Evolutionary conservation across 192 early-diverging fungal genomes (phyloP), one percentile per base, ranked within the genome.

Genomic region (Rhizophagus prolifer): DNA sequence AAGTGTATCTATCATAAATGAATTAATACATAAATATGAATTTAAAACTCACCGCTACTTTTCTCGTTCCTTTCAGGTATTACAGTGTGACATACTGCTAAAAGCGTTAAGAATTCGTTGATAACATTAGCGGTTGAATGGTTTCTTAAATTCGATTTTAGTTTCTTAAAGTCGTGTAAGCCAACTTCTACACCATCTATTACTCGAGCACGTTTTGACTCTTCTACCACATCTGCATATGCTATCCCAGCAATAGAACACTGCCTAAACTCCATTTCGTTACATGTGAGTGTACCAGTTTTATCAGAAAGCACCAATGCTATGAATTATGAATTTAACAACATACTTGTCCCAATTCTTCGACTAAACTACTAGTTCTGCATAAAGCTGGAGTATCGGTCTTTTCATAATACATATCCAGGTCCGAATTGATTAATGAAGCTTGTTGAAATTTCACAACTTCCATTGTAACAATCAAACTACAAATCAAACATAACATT

Each of bases 381-480:
- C 95, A 95, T 58, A 94, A 87, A 12, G 97, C 96, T 16, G 97
- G 92, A 21, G 96, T 97, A 81, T 98, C 94, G 3, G 94, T 93
- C 50, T 87, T 83, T 80, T 96, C 97, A 76, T 97, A 92, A 84
- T 97, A 99, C 89, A 99, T 94, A 81, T 99, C 97, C 81, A 96
- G 79, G 78, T 99, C 96, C 12, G 88, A 86, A 84, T 96, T 94
- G 82, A 99, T 97, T 30, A 97, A 85, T 73, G 88, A 83, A 1
- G 94, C 92, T 80, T 95, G 91, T 82, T 91, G 89, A 81, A 92
- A 98, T 85, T 99, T 99, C 54, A 97, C 96, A 66, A 97, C 89
- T 81, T 99, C 98, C 96, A 99, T 96, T 21, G 95, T 97, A 26
- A 99, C 95, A 79, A 99, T 96, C 84, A 98, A 92, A 87, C 93